Conservation (phyloP, 2,329 filamentous ascomycete genomes). For the Periconia macrospinosa region DNA sequence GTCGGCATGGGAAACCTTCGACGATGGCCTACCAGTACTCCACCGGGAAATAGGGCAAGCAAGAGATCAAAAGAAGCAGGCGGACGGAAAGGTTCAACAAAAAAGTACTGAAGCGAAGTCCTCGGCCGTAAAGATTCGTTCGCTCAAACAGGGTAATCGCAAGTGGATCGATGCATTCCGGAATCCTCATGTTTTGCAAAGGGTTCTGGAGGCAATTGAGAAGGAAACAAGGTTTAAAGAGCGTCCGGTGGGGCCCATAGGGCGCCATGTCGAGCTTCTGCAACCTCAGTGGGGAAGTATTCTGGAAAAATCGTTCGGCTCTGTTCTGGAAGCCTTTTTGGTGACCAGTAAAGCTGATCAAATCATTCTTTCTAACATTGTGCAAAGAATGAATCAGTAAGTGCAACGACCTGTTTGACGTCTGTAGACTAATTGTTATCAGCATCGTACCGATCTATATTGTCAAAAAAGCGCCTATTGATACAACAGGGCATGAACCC, state of each 20-base stretch:
- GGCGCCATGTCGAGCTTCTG: slow-evolving; percentile 72
- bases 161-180: slow-evolving; percentile 68
- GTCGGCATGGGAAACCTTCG: slow-evolving; percentile 46
- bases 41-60: slow-evolving; percentile 40
- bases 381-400: slow-evolving; percentile 61
- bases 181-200: slow-evolving; percentile 54
- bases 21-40: slow-evolving; percentile 37
- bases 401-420: slow-evolving; percentile 10
- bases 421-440: slow-evolving; percentile 4
- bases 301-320: slow-evolving; percentile 76
- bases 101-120: slow-evolving; percentile 54
- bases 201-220: slow-evolving; percentile 69
- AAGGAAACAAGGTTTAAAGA: slow-evolving; percentile 68
- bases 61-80: slow-evolving; percentile 13
- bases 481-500: slow-evolving; percentile 72
- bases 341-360: slow-evolving; percentile 79
- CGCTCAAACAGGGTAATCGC: slow-evolving; percentile 58
- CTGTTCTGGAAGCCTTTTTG: slow-evolving; percentile 72
- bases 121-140: slow-evolving; percentile 55
- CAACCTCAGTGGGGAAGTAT: slow-evolving; percentile 83
- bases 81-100: slow-evolving; percentile 29
- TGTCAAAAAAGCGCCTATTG: slow-evolving; percentile 56
- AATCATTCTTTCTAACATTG: slow-evolving; percentile 65
- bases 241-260: slow-evolving; percentile 82
- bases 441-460: slow-evolving; percentile 65